Percentiles rank a stretch among this genome's conserved stretches.
Conservation (phyloP, 2,329 filamentous ascomycete species). For the Xylaria multiplex region DNA sequence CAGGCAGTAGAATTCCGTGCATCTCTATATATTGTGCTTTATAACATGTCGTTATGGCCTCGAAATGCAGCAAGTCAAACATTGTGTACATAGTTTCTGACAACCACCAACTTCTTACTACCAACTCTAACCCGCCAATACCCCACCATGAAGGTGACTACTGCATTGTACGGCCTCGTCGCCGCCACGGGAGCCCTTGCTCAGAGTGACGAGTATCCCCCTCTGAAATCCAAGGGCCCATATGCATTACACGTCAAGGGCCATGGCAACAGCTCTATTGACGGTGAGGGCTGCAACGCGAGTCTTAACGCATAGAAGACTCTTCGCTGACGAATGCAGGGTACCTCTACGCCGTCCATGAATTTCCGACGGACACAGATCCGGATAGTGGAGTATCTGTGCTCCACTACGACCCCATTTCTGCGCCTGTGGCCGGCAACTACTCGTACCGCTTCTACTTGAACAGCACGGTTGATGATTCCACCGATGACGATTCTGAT, state of each 20-base stretch:
- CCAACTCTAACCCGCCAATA: constrained; percentile 17
- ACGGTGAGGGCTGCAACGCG: constrained; percentile 26
- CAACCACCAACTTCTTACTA: constrained; percentile 20
- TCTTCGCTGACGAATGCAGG: constrained; percentile 24
- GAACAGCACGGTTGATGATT: constrained; percentile 8
- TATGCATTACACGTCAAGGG: constrained; percentile 32
- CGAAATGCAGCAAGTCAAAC: constrained; percentile 20
- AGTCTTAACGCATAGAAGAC: constrained; percentile 19
- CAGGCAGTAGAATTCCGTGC: constrained; percentile 14
- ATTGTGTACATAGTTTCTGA: constrained; percentile 24
- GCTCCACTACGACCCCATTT: constrained; percentile 20
- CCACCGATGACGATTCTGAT: neutral
- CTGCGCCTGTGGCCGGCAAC: constrained; percentile 20
- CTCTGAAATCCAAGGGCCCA: constrained; percentile 19
- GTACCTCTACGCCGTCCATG: constrained; percentile 28
- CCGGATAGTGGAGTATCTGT: constrained; percentile 20
- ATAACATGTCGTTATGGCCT: constrained; percentile 19
- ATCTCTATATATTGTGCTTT: constrained; percentile 23
- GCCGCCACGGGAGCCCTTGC: constrained; percentile 25
- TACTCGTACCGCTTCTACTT: constrained; percentile 32
- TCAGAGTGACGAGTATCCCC: constrained; percentile 21
- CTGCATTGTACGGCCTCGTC: constrained; percentile 26
- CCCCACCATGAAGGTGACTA: constrained; percentile 21
- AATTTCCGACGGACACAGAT: constrained; percentile 21
- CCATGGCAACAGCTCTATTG: constrained; percentile 27